Conservation (phyloP, 495 filamentous ascomycete genomes). For the Jackrogersella minutella region DNA sequence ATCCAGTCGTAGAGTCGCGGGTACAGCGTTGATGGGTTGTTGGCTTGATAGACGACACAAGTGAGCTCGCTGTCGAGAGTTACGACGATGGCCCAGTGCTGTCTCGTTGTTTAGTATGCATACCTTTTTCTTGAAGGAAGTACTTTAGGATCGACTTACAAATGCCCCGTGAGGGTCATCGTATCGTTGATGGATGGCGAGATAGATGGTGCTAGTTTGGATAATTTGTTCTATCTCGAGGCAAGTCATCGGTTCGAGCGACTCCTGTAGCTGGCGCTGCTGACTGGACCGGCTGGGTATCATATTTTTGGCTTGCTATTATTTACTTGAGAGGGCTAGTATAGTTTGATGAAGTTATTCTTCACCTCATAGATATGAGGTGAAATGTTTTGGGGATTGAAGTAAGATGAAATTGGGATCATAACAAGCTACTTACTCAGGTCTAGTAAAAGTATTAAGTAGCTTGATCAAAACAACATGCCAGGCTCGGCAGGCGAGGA, state of each 20-base stretch:
- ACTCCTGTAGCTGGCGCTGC: too few relatives aligned
- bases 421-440: not conserved
- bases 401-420: not conserved
- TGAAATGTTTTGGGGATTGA: not conserved
- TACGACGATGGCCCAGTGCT: slow-evolving; percentile 2
- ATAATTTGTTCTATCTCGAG: not conserved
- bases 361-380: not conserved
- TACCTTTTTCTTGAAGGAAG: not conserved
- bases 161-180: not conserved
- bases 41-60: not conserved
- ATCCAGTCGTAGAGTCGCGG: not conserved
- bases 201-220: not conserved
- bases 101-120: not conserved
- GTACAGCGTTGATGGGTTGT: not conserved
- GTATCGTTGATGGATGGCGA: not conserved
- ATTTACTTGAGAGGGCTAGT: not conserved
- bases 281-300: not conserved
- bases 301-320: not conserved
- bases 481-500: not conserved
- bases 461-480: not conserved
- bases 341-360: not conserved
- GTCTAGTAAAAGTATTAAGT: not conserved
- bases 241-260: too few relatives aligned
- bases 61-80: not conserved
- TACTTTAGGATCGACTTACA: not conserved